phyloP scores from a whole-genome alignment of 352 stramenopile species.

The Plasmopara viticola region DNA sequence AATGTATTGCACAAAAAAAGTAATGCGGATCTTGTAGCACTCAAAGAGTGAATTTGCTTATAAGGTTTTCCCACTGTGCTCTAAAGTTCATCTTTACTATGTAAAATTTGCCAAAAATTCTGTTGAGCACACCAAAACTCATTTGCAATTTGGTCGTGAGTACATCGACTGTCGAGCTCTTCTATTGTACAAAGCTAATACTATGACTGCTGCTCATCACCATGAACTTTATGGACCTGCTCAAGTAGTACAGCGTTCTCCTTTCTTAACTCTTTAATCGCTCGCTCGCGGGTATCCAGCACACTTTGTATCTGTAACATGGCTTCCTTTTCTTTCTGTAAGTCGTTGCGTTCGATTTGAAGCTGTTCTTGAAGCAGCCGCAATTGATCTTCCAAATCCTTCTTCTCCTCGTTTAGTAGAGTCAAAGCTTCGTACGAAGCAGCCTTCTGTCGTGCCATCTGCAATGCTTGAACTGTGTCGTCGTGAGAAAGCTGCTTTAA shows the following conservation, averaged over 20 bases:
- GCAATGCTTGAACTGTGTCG: conserved; percentile 66
- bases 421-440: conserved; percentile 51
- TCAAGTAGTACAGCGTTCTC: conserved; percentile 21
- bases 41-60: too few species aligned
- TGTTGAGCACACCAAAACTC: too few species aligned
- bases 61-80: too few species aligned
- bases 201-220: too few species aligned
- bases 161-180: too few species aligned
- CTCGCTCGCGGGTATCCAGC: conserved; percentile 7
- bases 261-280: conserved; percentile 21
- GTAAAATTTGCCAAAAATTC: too few species aligned
- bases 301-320: conserved; percentile 11
- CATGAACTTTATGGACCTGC: background rate
- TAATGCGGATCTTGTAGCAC: too few species aligned
- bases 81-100: too few species aligned
- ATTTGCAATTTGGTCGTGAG: too few species aligned
- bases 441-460: conserved; percentile 55
- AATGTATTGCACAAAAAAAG: too few species aligned
- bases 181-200: too few species aligned
- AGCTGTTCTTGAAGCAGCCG: conserved; percentile 20
- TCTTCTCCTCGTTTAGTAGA: conserved; percentile 54
- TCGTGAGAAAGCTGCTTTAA: conserved; percentile 55
- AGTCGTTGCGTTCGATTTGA: conserved; percentile 9
- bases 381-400: conserved; percentile 33
- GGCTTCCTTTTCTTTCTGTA: conserved; percentile 15